phyloP scores from a whole-genome alignment of 345 rosid species.

The Salix brachista region DNA sequence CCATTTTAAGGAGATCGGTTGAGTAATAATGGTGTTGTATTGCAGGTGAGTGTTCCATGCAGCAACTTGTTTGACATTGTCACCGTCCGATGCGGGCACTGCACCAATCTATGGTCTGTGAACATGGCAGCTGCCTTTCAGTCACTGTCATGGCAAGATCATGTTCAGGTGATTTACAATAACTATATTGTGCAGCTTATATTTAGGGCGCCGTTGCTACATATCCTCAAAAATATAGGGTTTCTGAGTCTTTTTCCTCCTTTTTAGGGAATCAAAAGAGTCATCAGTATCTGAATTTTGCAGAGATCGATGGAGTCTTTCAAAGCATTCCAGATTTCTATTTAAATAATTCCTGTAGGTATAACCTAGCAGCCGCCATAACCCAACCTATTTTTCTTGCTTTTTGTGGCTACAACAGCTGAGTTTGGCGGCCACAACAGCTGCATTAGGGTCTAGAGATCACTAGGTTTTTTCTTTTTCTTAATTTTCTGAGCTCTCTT shows the following conservation, averaged over 20 bases:
- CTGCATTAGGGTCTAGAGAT: constrained; percentile 12
- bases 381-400: constrained; percentile 23
- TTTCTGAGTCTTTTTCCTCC: constrained; percentile 17
- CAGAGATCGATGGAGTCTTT: constrained; percentile 31
- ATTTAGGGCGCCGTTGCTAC: constrained; percentile 12
- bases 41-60: constrained; percentile 96
- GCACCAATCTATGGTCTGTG: constrained; percentile 92
- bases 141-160: constrained; percentile 69
- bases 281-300: constrained; percentile 1
- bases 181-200: neutral
- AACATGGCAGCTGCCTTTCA: constrained; percentile 95
- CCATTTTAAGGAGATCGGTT: neutral
- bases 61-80: constrained; percentile 78
- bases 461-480: constrained; percentile 7
- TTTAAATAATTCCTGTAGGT: neutral
- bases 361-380: constrained; percentile 37
- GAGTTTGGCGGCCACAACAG: constrained; percentile 12
- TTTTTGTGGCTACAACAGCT: constrained; percentile 30
- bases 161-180: constrained; percentile 43
- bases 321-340: constrained; percentile 22
- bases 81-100: constrained; percentile 98
- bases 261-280: constrained; percentile 26
- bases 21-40: neutral
- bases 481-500: constrained; percentile 16
- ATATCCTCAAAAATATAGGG: constrained; percentile 38